phyloP scores from a whole-genome alignment of 768 basidiomycete species.

The Amanita pallidorosea region DNA sequence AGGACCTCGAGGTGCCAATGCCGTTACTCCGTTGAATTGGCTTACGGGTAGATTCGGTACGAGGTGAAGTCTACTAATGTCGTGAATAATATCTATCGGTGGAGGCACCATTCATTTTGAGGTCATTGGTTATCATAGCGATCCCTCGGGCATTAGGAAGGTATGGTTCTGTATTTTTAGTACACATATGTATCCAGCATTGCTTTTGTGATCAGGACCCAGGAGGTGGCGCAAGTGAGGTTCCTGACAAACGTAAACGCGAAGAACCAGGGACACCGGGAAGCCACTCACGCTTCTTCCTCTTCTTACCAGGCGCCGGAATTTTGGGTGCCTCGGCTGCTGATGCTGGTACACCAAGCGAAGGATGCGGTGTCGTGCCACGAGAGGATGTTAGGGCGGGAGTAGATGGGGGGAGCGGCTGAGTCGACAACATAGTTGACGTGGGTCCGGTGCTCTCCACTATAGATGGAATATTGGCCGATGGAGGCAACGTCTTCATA shows the following conservation, averaged over 20 bases:
- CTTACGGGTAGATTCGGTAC: slow-evolving; percentile 61
- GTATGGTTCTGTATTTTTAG: neutral
- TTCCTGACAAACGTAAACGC: slow-evolving; percentile 16
- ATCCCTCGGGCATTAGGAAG: neutral
- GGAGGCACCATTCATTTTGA: neutral
- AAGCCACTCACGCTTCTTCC: slow-evolving; percentile 57
- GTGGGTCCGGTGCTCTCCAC: slow-evolving; percentile 15
- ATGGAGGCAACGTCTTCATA: slow-evolving; percentile 28
- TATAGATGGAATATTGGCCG: slow-evolving; percentile 19
- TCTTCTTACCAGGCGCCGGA: slow-evolving; percentile 51
- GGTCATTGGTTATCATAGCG: neutral
- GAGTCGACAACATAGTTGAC: slow-evolving; percentile 22
- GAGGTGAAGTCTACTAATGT: slow-evolving; percentile 17
- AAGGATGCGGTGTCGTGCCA: slow-evolving; percentile 9
- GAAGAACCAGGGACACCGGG: slow-evolving; percentile 1
- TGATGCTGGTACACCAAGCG: neutral
- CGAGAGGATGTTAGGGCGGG: slow-evolving; percentile 28
- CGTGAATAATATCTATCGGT: no score
- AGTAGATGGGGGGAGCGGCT: slow-evolving; percentile 26
- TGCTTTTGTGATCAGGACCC: slow-evolving; percentile 13
- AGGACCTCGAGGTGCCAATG: slow-evolving; percentile 44
- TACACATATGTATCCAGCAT: neutral
- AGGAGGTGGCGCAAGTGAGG: slow-evolving; percentile 24
- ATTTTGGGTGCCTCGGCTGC: neutral
- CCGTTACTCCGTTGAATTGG: slow-evolving; percentile 74